These are phyloP conservation scores for Dryas octopetala DNA, from an alignment of 306 rosid genomes.

Conservation along the genomic window DNA sequence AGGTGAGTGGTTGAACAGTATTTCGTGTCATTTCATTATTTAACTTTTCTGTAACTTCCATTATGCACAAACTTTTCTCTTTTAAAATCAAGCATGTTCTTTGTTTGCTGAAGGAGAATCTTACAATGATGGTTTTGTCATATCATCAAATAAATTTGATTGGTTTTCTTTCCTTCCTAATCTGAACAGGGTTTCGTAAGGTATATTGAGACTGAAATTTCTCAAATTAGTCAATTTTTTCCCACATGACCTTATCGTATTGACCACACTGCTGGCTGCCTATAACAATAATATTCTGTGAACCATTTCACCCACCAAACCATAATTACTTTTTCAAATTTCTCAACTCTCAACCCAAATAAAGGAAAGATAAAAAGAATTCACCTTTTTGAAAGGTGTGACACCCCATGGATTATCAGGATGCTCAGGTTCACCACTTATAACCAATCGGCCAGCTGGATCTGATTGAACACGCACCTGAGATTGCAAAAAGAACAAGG, in stretches of 20 bases:
- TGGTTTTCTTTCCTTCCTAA: not conserved
- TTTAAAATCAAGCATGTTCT: not conserved
- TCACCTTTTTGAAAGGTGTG: conserved; percentile 91
- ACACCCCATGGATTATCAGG: conserved; percentile 97
- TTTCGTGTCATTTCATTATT: not conserved
- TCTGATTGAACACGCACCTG: conserved; percentile 99
- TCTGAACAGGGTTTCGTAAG: not conserved
- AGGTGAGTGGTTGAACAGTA: too few relatives aligned
- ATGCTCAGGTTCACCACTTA: conserved; percentile 96
- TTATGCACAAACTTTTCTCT: not conserved
- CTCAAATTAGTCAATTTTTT: not conserved
- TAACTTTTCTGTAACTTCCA: not conserved
- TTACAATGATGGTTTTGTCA: not conserved
- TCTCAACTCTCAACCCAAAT: not conserved
- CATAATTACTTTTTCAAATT: not conserved
- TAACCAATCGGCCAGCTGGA: conserved; percentile 89
- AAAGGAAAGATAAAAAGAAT: not conserved
- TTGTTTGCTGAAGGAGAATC: not conserved
- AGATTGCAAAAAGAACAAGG: conserved; percentile 12
- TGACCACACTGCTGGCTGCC: not conserved
- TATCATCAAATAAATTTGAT: too few relatives aligned
- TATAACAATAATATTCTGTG: not conserved
- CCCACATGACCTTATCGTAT: not conserved
- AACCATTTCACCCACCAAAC: not conserved
- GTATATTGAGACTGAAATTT: not conserved